Evolutionary conservation across 2,329 filamentous ascomycete species (phyloP).

Genomic region (Pseudocercospora ulei): DNA sequence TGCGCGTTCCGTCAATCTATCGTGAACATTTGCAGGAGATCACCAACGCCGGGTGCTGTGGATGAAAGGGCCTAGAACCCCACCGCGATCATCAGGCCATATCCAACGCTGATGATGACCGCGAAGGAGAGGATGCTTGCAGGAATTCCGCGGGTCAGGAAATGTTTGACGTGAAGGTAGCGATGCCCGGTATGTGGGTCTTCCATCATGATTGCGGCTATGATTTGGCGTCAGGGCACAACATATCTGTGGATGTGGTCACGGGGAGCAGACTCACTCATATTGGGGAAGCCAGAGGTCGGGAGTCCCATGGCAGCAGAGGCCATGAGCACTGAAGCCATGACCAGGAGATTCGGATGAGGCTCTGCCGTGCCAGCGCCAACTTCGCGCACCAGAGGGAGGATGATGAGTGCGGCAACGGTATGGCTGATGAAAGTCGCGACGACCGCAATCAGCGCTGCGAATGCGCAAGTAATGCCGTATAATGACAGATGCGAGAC

Average conservation of each 20-base stretch:
- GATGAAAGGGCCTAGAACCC: conserved; percentile 46
- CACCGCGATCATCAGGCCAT: conserved; percentile 73
- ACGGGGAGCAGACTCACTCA: conserved; percentile 62
- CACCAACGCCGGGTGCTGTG: conserved; percentile 4
- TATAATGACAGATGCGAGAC: conserved; percentile 78
- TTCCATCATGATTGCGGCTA: conserved; percentile 98
- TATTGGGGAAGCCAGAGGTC: conserved; percentile 94
- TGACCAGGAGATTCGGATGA: conserved; percentile 88
- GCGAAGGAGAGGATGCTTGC: conserved; percentile 69
- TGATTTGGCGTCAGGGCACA: background rate
- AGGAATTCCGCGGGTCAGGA: conserved; percentile 86
- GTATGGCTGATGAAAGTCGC: conserved; percentile 98
- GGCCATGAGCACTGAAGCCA: conserved; percentile 93
- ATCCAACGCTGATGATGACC: conserved; percentile 81
- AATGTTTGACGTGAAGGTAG: conserved; percentile 86
- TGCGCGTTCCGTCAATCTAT: background rate
- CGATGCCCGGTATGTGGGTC: conserved; percentile 80
- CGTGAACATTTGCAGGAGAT: conserved; percentile 5
- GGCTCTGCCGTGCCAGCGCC: conserved; percentile 77
- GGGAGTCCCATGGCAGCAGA: conserved; percentile 95
- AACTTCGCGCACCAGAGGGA: conserved; percentile 81
- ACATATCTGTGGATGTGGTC: background rate
- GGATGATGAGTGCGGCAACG: conserved; percentile 85
- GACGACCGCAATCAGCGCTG: conserved; percentile 73
- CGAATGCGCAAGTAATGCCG: conserved; percentile 75